Conservation (phyloP, 768 basidiomycete genomes). For the Sporobolomyces pararoseus region DNA sequence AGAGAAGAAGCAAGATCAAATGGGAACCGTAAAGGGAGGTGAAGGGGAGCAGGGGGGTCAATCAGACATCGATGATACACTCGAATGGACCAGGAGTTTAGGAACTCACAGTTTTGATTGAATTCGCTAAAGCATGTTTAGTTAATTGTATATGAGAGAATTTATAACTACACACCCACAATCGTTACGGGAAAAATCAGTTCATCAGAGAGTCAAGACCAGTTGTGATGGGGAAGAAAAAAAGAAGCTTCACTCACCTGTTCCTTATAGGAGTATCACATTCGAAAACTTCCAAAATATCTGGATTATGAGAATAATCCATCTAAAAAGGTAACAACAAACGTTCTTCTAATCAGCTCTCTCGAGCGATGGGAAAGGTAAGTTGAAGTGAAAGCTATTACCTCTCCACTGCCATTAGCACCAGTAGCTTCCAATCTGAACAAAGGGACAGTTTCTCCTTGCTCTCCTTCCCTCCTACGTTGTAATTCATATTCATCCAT, state of each 20-base stretch:
- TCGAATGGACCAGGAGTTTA: background rate
- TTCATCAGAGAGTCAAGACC: background rate
- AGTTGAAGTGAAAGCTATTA: slow-evolving; percentile 44
- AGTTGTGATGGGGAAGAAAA: background rate
- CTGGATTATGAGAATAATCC: slow-evolving; percentile 82
- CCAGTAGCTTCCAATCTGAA: slow-evolving; percentile 77
- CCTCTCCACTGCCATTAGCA: slow-evolving; percentile 80
- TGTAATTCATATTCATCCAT: slow-evolving; percentile 31
- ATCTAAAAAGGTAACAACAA: no score
- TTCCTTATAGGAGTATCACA: slow-evolving; percentile 65
- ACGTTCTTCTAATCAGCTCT: no score
- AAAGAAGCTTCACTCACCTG: slow-evolving; percentile 59
- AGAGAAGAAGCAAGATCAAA: no score
- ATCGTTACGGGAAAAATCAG: no score
- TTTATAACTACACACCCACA: slow-evolving; percentile 61
- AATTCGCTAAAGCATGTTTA: slow-evolving; percentile 70
- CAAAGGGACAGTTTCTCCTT: slow-evolving; percentile 54
- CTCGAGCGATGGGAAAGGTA: background rate
- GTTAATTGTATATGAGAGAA: slow-evolving; percentile 71
- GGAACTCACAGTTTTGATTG: slow-evolving; percentile 64
- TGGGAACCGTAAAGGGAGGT: background rate
- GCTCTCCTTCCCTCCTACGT: background rate
- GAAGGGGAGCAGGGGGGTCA: background rate
- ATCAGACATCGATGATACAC: background rate
- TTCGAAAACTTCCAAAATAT: slow-evolving; percentile 85